phyloP scores from a whole-genome alignment of 2,329 filamentous ascomycete species.

The Verticillium nonalfalfae region DNA sequence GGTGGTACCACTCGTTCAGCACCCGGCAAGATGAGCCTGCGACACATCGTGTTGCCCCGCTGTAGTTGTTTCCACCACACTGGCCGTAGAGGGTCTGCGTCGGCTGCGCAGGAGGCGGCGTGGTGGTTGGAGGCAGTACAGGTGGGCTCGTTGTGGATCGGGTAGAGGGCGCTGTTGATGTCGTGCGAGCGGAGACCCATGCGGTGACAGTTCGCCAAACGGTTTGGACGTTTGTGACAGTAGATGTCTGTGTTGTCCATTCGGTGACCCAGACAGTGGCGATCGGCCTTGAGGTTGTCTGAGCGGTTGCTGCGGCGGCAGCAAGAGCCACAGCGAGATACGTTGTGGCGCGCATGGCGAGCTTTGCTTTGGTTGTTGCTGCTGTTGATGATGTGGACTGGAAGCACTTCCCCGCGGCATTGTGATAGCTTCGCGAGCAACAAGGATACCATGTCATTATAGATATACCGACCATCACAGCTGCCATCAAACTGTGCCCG shows the following conservation, averaged over 20 bases:
- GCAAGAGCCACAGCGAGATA: neutral
- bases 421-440: neutral
- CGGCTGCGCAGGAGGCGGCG: constrained; percentile 2
- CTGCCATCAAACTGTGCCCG: too few species aligned
- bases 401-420: neutral
- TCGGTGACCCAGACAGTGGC: constrained; percentile 5
- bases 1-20: constrained; percentile 6
- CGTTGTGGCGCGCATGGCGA: neutral
- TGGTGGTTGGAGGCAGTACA: constrained; percentile 1
- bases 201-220: constrained; percentile 6
- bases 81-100: constrained; percentile 10
- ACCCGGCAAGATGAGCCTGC: constrained; percentile 6
- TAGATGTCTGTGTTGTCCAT: constrained; percentile 5
- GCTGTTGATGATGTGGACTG: neutral
- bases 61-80: constrained; percentile 6
- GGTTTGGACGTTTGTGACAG: constrained; percentile 3
- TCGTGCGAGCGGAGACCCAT: constrained; percentile 2
- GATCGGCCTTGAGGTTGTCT: neutral
- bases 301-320: neutral
- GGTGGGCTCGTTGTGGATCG: neutral
- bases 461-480: neutral
- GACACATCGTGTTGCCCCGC: constrained; percentile 7
- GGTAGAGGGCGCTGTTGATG: neutral
- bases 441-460: neutral
- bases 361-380: neutral